These are phyloP conservation scores for Fusarium abutilonis DNA, from an alignment of 2,329 filamentous ascomycete species.

Conservation along the genomic window DNA sequence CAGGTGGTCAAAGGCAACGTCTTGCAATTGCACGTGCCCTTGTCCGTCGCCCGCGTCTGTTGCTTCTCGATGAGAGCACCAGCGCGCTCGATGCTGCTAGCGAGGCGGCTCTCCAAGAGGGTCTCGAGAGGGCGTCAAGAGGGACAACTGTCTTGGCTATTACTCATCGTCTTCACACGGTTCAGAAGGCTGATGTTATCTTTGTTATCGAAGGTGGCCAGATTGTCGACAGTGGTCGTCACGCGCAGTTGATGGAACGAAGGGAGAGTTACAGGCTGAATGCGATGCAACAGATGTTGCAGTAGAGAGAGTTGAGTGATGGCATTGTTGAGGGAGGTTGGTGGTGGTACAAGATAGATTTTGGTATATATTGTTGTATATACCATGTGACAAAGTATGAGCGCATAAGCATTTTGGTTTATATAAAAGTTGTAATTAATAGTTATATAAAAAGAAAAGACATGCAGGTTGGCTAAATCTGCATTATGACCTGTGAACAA, in stretches of 20 bases:
- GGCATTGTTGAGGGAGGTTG: background rate
- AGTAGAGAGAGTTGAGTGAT: slow-evolving; percentile 8
- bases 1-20: slow-evolving; percentile 81
- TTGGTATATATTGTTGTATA: background rate
- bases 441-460: no score
- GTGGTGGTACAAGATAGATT: background rate
- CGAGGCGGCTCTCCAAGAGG: slow-evolving; percentile 72
- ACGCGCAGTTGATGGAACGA: slow-evolving; percentile 62
- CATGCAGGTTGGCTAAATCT: no score
- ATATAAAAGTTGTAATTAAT: background rate
- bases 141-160: slow-evolving; percentile 68
- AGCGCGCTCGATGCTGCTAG: slow-evolving; percentile 78
- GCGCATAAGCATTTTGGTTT: background rate
- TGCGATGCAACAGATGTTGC: slow-evolving; percentile 61
- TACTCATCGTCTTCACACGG: slow-evolving; percentile 65
- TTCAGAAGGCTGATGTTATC: slow-evolving; percentile 65
- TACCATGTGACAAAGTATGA: no score
- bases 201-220: slow-evolving; percentile 64
- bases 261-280: slow-evolving; percentile 63
- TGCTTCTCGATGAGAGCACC: slow-evolving; percentile 85
- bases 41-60: slow-evolving; percentile 73
- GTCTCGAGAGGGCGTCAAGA: slow-evolving; percentile 66
- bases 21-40: slow-evolving; percentile 81
- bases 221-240: slow-evolving; percentile 61
- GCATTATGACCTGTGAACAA: no score